Conservation (phyloP, 169 alveolate genomes). For the Cyclospora cayetanensis region DNA sequence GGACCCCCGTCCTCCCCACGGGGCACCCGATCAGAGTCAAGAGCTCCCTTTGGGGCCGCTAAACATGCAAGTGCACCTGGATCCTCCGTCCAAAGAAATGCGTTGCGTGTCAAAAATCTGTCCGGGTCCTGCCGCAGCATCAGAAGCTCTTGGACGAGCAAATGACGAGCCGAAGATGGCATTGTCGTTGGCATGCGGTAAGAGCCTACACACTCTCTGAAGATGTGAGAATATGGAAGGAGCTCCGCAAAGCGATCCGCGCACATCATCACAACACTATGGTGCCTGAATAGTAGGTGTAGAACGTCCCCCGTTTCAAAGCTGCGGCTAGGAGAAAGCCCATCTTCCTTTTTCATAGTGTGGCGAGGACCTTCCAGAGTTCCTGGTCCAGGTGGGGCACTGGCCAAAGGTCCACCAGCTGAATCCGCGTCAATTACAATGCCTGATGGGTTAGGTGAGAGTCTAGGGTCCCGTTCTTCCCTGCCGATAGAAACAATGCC, state of each 20-base stretch:
- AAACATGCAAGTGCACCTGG: constrained; percentile 53
- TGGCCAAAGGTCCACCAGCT: neutral
- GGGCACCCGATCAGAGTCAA: neutral
- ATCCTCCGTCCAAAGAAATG: constrained; percentile 68
- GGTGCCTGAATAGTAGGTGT: constrained; percentile 48
- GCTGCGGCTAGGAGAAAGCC: neutral
- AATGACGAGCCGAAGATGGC: constrained; percentile 64
- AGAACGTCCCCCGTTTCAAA: constrained; percentile 18
- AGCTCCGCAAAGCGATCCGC: constrained; percentile 66
- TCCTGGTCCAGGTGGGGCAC: constrained; percentile 4
- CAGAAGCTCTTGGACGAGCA: constrained; percentile 57
- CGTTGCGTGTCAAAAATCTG: constrained; percentile 60
- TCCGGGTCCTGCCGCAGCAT: constrained; percentile 66
- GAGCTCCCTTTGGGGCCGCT: constrained; percentile 26
- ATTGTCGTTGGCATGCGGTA: constrained; percentile 56
- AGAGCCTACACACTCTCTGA: constrained; percentile 53
- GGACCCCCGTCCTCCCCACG: constrained; percentile 11
- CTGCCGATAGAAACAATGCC: constrained; percentile 6
- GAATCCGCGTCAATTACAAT: neutral
- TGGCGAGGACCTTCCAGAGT: neutral
- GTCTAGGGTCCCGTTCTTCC: neutral
- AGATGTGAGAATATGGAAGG: constrained; percentile 66
- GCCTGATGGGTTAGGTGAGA: neutral
- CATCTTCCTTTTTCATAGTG: neutral
- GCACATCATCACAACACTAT: constrained; percentile 34